These are phyloP conservation scores for Komagataella mondaviorum DNA, from an alignment of 805 yeast genomes.

Conservation along the genomic window DNA sequence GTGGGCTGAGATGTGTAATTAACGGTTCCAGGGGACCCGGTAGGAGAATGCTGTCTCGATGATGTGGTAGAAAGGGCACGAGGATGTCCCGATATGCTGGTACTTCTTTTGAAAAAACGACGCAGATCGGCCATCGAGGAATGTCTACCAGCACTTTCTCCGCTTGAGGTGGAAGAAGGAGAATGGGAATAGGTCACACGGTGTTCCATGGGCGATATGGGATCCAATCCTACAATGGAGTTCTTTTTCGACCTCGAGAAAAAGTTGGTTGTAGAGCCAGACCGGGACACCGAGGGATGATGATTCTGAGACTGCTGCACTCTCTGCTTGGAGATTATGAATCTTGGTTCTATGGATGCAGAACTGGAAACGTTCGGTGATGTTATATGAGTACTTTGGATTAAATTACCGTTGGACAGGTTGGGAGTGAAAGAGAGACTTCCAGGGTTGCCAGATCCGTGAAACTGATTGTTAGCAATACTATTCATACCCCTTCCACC, in stretches of 20 bases:
- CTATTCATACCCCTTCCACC: slow-evolving; percentile 29
- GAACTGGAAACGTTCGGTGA: slow-evolving; percentile 52
- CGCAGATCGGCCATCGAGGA: slow-evolving; percentile 71
- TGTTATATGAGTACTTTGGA: slow-evolving; percentile 50
- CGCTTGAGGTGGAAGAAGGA: slow-evolving; percentile 3
- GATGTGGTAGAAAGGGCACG: neutral
- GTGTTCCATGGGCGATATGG: slow-evolving; percentile 16
- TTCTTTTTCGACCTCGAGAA: slow-evolving; percentile 31
- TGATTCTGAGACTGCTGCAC: slow-evolving; percentile 34
- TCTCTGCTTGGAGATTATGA: slow-evolving; percentile 70
- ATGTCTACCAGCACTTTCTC: slow-evolving; percentile 30
- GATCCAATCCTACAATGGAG: slow-evolving; percentile 16
- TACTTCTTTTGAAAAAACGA: slow-evolving; percentile 41
- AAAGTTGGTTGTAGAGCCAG: slow-evolving; percentile 26
- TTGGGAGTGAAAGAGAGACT: slow-evolving; percentile 20
- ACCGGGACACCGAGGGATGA: slow-evolving; percentile 2
- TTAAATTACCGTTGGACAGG: slow-evolving; percentile 42
- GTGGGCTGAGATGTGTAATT: slow-evolving; percentile 2
- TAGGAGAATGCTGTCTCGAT: neutral
- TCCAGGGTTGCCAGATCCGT: neutral
- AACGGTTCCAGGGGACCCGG: neutral
- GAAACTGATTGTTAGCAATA: neutral
- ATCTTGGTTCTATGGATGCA: slow-evolving; percentile 68
- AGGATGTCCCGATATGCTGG: neutral
- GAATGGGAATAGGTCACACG: slow-evolving; percentile 3